These are phyloP conservation scores for Zygosaccharomyces pseudobailii DNA, from an alignment of 1,139 yeast genomes.

Conservation along the genomic window DNA sequence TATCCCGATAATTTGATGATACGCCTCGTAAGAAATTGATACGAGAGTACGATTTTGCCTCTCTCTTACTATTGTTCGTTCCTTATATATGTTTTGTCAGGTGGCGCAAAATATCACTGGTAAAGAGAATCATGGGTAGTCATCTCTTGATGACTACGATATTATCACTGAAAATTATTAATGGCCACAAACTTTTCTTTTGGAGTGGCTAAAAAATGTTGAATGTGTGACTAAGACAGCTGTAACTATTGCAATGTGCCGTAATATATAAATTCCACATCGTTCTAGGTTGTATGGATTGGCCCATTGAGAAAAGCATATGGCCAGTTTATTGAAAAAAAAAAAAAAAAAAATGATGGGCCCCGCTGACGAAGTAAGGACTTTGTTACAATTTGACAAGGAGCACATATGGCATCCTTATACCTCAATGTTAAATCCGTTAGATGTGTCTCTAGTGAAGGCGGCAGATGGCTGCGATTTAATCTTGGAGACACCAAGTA, in stretches of 20 bases:
- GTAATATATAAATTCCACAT: background rate
- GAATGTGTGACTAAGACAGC: background rate
- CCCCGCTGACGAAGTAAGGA: constrained; percentile 8
- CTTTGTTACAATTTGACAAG: constrained; percentile 24
- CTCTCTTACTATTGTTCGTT: background rate
- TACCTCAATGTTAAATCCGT: constrained; percentile 31
- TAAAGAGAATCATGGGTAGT: background rate
- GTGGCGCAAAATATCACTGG: background rate
- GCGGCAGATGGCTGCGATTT: constrained; percentile 29
- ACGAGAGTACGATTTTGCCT: no score
- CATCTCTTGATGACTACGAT: background rate
- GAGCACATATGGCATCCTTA: constrained; percentile 37
- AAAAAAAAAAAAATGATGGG: background rate
- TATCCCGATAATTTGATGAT: background rate
- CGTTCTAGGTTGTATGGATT: background rate
- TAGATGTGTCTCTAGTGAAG: constrained; percentile 31
- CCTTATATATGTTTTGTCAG: background rate
- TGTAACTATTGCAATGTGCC: background rate
- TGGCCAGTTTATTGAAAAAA: background rate
- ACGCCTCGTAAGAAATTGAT: background rate
- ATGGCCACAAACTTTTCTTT: background rate
- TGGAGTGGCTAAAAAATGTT: background rate
- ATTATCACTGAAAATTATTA: background rate
- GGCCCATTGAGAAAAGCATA: background rate
- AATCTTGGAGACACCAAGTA: constrained; percentile 15